These are phyloP conservation scores for Phytophthora sp. DNA, from an alignment of 352 stramenopile genomes.

Conservation along the genomic window DNA sequence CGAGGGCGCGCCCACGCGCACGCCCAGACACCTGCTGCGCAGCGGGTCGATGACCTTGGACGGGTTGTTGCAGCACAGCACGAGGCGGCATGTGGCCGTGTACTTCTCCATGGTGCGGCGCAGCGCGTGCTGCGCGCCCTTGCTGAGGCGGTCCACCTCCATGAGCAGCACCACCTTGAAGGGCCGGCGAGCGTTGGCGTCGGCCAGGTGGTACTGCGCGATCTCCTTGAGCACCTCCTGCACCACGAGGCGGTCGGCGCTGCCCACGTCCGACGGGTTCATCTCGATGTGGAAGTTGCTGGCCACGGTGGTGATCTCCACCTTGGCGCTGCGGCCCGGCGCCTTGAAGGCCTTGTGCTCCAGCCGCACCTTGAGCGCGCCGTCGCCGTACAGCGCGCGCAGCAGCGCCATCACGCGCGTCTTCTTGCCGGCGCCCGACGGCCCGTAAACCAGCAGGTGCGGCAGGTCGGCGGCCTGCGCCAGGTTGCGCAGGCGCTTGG, in stretches of 20 bases:
- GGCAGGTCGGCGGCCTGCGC: conserved; percentile 87
- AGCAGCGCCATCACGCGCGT: conserved; percentile 97
- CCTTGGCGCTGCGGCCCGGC: conserved; percentile 84
- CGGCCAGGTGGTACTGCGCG: conserved; percentile 89
- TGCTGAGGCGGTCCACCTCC: conserved; percentile 98
- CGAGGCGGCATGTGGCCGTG: conserved; percentile 95
- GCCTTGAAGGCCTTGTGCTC: conserved; percentile 95
- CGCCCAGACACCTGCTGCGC: conserved; percentile 94
- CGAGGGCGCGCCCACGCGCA: conserved; percentile 93
- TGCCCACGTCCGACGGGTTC: conserved; percentile 97
- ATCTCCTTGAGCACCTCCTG: conserved; percentile 99
- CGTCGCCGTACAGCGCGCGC: conserved; percentile 94
- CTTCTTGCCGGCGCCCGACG: conserved; percentile 98
- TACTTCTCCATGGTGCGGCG: conserved; percentile 98
- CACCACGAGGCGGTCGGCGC: conserved; percentile 97
- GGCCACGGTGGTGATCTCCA: conserved; percentile 98
- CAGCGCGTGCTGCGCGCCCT: conserved; percentile 97
- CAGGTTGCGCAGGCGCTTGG: conserved; percentile 88
- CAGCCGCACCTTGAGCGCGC: conserved; percentile 90
- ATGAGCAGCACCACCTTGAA: conserved; percentile 97
- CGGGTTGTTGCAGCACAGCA: conserved; percentile 97
- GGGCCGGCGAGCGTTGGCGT: conserved; percentile 71
- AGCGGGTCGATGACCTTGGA: conserved; percentile 99
- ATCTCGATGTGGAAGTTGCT: conserved; percentile 99
- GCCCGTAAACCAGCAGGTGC: conserved; percentile 99